Evolutionary conservation across 2,329 filamentous ascomycete genomes (phyloP).

Genomic region (Capronia coronata): DNA sequence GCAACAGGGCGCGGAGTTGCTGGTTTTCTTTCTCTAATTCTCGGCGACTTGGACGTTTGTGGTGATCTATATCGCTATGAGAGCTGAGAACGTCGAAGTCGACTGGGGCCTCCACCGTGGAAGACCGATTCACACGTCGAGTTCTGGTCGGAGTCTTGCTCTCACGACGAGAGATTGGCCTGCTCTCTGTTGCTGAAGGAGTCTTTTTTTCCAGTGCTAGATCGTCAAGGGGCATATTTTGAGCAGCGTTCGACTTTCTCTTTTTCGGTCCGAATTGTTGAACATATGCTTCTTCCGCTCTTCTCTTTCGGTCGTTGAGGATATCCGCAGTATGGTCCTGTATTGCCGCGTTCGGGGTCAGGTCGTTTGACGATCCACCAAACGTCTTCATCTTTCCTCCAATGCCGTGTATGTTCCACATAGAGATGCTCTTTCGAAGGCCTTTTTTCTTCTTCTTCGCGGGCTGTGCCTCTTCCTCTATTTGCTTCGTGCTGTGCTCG

Average conservation of each 20-base stretch:
- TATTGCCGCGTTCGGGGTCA: background rate
- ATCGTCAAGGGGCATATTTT: slow-evolving; percentile 1
- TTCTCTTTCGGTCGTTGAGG: slow-evolving; percentile 28
- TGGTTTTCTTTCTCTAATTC: slow-evolving; percentile 29
- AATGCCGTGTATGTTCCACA: slow-evolving; percentile 24
- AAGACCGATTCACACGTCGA: slow-evolving; percentile 4
- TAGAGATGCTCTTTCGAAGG: slow-evolving; percentile 27
- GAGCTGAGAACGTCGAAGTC: slow-evolving; percentile 10
- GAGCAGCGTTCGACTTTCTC: slow-evolving; percentile 19
- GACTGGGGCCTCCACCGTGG: slow-evolving; percentile 1
- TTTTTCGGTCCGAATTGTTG: slow-evolving; percentile 28
- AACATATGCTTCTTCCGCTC: slow-evolving; percentile 27
- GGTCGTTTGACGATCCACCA: slow-evolving; percentile 7
- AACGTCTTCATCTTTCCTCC: slow-evolving; percentile 14
- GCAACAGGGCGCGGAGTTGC: slow-evolving; percentile 25
- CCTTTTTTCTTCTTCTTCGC: slow-evolving; percentile 20
- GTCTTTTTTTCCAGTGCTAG: background rate
- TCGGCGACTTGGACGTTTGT: slow-evolving; percentile 22
- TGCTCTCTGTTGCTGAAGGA: background rate
- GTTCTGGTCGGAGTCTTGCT: background rate
- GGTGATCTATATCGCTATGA: slow-evolving; percentile 20
- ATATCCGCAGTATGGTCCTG: slow-evolving; percentile 10
- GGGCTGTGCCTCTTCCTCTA: slow-evolving; percentile 6
- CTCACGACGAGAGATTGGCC: background rate
- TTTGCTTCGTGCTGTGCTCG: background rate